Evolutionary conservation across 768 basidiomycete genomes (phyloP).

Genomic region (Rhizopogon vinicolor): DNA sequence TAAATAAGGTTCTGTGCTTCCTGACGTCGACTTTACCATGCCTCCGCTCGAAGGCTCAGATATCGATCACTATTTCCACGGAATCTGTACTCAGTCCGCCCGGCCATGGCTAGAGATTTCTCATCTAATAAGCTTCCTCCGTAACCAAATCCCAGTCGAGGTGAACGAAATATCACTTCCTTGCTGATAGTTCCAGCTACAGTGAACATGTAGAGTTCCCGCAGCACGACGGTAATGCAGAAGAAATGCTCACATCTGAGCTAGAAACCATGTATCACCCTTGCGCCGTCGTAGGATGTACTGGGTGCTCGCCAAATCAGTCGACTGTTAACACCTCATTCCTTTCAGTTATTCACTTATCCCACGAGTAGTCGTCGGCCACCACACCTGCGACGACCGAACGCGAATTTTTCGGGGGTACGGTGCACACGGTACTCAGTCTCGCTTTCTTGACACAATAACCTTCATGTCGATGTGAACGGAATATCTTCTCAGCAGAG

Average conservation of each 20-base stretch:
- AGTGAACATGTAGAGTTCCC: slow-evolving; percentile 69
- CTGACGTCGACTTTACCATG: slow-evolving; percentile 73
- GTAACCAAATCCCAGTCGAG: slow-evolving; percentile 60
- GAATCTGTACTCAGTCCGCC: slow-evolving; percentile 62
- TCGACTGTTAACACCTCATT: too few species aligned
- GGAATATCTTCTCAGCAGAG: too few species aligned
- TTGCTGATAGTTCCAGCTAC: slow-evolving; percentile 71
- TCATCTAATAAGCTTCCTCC: slow-evolving; percentile 52
- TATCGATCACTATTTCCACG: slow-evolving; percentile 86
- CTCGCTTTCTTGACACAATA: slow-evolving; percentile 91
- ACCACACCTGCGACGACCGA: slow-evolving; percentile 94
- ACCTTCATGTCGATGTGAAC: slow-evolving; percentile 91
- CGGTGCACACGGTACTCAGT: slow-evolving; percentile 54
- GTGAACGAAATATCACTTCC: slow-evolving; percentile 83
- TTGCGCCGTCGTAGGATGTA: slow-evolving; percentile 85
- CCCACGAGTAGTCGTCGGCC: slow-evolving; percentile 77
- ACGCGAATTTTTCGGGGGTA: slow-evolving; percentile 84
- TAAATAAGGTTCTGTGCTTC: too few species aligned
- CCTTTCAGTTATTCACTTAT: slow-evolving; percentile 52
- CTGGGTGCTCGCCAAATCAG: slow-evolving; percentile 76
- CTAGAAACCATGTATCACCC: slow-evolving; percentile 86
- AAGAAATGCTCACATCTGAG: slow-evolving; percentile 78
- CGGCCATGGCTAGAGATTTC: slow-evolving; percentile 73
- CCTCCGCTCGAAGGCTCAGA: slow-evolving; percentile 79
- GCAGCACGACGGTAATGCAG: slow-evolving; percentile 55